A percentile compares a stretch with the other conserved stretches of the same genome.
These are phyloP conservation scores for Leccinum boreale DNA, from an alignment of 768 basidiomycete species.

Conservation along the genomic window DNA sequence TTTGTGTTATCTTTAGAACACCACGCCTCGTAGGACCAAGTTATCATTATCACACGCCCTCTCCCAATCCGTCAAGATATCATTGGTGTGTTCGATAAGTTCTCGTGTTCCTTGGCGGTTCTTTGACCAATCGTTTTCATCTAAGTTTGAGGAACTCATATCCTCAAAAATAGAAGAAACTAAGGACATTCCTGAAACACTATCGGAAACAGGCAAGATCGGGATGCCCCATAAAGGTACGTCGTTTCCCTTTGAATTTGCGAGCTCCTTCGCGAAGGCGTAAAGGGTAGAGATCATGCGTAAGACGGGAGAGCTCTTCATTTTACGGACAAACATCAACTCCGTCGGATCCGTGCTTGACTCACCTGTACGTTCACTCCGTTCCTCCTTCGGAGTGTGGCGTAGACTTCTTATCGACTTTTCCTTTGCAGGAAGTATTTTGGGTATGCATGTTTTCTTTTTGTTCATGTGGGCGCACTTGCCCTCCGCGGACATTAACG, in stretches of 20 bases:
- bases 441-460: slow-evolving; percentile 59
- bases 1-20: slow-evolving; percentile 8
- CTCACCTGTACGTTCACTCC: slow-evolving; percentile 66
- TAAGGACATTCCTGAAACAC: slow-evolving; percentile 90
- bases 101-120: not conserved
- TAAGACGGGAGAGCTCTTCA: slow-evolving; percentile 92
- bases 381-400: not conserved
- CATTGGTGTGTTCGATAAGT: slow-evolving; percentile 51
- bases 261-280: slow-evolving; percentile 11
- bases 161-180: slow-evolving; percentile 94
- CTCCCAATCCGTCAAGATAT: slow-evolving; percentile 96
- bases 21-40: slow-evolving; percentile 71
- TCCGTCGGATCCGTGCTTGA: slow-evolving; percentile 96
- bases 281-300: slow-evolving; percentile 82
- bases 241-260: slow-evolving; percentile 7
- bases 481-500: slow-evolving; percentile 19
- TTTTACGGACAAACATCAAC: slow-evolving; percentile 90
- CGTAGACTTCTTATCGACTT: not conserved
- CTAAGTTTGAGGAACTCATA: slow-evolving; percentile 90
- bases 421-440: slow-evolving; percentile 72
- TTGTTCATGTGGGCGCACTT: not conserved
- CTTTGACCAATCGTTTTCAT: not conserved
- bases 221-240: slow-evolving; percentile 81
- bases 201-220: slow-evolving; percentile 94
- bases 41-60: slow-evolving; percentile 92